Base-by-base conservation (phyloP, 2,329 filamentous ascomycete genomes). In the Neonectria magnoliae region DNA sequence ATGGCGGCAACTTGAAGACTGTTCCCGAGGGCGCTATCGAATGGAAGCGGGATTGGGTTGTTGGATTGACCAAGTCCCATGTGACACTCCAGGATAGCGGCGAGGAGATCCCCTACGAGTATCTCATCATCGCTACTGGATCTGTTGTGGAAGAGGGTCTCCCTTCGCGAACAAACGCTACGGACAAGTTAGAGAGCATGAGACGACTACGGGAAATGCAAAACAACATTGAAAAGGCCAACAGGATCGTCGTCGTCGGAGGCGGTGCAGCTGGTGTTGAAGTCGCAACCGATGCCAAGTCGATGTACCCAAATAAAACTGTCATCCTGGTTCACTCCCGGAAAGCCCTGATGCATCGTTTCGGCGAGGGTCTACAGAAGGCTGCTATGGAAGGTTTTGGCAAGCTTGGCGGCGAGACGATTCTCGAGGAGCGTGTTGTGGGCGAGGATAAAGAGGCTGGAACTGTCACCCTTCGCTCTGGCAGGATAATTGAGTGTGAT, bases 211-310 rank as follows among this genome's bases (percentile, higher is more conserved):
- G 76, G 47, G 72, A 71, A 2, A 81, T 87, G 73, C 87, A 88
- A 74, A 67, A 70, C 1, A 75, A 75, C 3, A 83, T 89, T 54
- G 78, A 78, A 44, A 68, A 71, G 0, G 81, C 84, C 1, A 73
- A 73, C 13, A 79, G 78, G 31, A 68, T 87, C 7, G 83, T 86
- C 2, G 80, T 88, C 0, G 80, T 87, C 0, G 88, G 88, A 2
- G 88, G 87, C 0, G 88, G 88, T 3, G 87, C 88, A 1, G 88
- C 88, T 0, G 88, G 88, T 1, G 84, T 90, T 0, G 86, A 90
- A 75, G 76, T 90, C 36, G 87, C 87, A 0, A 83, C 86, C 0
- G 88, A 91, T 70, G 84, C 86, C 10, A 89, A 88, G 74, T 80
- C 80, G 5, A 73, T 78, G 10, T 88, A 87, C 67, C 86, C 87